phyloP scores from a whole-genome alignment of 2,329 filamentous ascomycete species.

The Ophiostoma sp. region DNA sequence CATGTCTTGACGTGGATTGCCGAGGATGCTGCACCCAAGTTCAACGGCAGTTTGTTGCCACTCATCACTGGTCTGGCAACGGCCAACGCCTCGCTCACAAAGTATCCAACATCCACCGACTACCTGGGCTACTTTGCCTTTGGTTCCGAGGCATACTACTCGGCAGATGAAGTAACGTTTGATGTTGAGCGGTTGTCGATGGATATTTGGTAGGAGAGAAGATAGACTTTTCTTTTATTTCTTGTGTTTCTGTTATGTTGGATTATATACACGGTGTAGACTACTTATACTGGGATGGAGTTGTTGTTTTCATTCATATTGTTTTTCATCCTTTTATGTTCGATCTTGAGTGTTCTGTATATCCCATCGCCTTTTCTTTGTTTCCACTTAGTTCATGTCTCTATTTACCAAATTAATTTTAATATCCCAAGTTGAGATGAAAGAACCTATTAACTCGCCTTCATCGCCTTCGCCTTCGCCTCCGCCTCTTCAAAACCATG shows the following conservation, averaged over 20 bases:
- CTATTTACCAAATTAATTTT: background rate
- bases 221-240: background rate
- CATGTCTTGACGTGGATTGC: conserved; percentile 54
- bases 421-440: background rate
- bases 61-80: conserved; percentile 45
- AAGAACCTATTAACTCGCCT: background rate
- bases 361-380: background rate
- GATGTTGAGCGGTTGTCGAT: conserved; percentile 43
- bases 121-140: conserved; percentile 56
- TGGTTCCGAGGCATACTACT: conserved; percentile 53
- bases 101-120: conserved; percentile 43
- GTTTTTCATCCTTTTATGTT: background rate
- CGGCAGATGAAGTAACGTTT: conserved; percentile 50
- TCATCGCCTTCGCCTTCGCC: background rate
- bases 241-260: background rate
- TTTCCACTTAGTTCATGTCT: background rate
- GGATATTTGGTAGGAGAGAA: conserved; percentile 31
- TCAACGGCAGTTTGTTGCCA: conserved; percentile 49
- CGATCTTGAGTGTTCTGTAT: background rate
- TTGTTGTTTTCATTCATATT: background rate
- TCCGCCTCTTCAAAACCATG: background rate
- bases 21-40: conserved; percentile 39
- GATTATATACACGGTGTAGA: background rate
- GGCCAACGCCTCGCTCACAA: conserved; percentile 36
- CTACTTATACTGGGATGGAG: background rate